phyloP scores from a whole-genome alignment of 257 asterid species.

The Jaltomata sinuosa region DNA sequence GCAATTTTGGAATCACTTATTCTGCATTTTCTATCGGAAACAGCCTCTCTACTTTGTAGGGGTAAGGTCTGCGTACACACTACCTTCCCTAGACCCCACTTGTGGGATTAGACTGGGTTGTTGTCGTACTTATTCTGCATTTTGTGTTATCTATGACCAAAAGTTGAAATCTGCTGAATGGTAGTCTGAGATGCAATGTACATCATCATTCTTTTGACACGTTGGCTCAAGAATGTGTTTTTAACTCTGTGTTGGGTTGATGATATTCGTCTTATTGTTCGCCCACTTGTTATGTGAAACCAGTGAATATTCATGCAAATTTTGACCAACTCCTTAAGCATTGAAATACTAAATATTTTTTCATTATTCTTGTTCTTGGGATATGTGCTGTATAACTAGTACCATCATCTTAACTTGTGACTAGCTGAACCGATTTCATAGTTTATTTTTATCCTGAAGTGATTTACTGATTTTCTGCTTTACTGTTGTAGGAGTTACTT shows the following conservation, averaged over 20 bases:
- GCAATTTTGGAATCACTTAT: neutral
- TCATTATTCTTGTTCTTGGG: neutral
- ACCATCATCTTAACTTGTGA: neutral
- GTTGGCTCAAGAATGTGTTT: neutral
- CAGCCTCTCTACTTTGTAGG: too few relatives aligned
- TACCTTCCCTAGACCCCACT: too few relatives aligned
- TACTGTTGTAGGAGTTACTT: conserved; percentile 58
- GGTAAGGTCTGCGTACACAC: too few relatives aligned
- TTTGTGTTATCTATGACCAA: neutral
- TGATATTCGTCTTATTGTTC: neutral
- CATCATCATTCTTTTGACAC: neutral
- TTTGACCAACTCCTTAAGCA: neutral
- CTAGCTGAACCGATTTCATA: neutral
- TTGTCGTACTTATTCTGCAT: neutral
- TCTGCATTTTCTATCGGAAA: neutral
- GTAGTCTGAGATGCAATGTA: neutral
- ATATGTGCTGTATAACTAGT: neutral
- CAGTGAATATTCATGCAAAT: neutral
- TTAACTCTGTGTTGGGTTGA: neutral
- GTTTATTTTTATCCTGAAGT: neutral
- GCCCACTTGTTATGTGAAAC: neutral
- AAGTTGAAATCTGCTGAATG: neutral
- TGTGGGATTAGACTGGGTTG: too few relatives aligned
- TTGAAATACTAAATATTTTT: neutral
- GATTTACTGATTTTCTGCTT: neutral